Evolutionary conservation across 257 asterid genomes (phyloP), one percentile per base, ranked within the genome.

Genomic region (Salvia miltiorrhiza): DNA sequence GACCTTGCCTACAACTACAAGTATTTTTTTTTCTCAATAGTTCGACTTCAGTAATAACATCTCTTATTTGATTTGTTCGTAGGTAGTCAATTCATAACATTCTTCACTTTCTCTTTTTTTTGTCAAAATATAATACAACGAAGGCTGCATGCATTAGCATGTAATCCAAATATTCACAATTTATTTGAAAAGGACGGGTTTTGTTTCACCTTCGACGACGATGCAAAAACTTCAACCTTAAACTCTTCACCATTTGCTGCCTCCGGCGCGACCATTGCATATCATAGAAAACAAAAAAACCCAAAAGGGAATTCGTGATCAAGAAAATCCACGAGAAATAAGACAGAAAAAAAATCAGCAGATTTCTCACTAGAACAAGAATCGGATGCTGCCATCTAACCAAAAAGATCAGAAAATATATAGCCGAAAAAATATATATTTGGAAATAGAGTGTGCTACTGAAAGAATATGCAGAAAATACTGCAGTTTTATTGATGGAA

Each of bases 221-320:
- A 91, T 14, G 93, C 84, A 58, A 87, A 91, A 21, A 89, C 89
- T 14, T 84, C 81, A 13, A 85, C 90, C 78, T 76, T 72, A 64
- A 74, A 68, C 17, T 82, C 86, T 64, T 70, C 90, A 47, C 74
- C 82, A 58, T 76, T 79, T 56, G 72, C 73, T 6, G 35, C 35
- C 35, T 4, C 5, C 35, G 35, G 35, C 57, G 76, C 60, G 57
- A 20, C 30, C 61, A 52, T 78, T 76, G 74, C 75, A 62, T 45
- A 67, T 12, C 7, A 53, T 48, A 24, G 63, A 45, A 76, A 20
- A 48, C 3, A 9, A 32, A 67, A 24, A 7, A 41, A 9, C 35
- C 35, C 35, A 30, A 4, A 30, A 30, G 35, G 14, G 12, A 9
- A 50, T 69, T 35, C 40, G 20, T 13, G 19, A 26, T 8, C 21